Percentiles rank a stretch among this genome's conserved stretches.
Evolutionary conservation across 495 filamentous ascomycete genomes (phyloP).

Genomic region (Penicillium cosmopolitanum): DNA sequence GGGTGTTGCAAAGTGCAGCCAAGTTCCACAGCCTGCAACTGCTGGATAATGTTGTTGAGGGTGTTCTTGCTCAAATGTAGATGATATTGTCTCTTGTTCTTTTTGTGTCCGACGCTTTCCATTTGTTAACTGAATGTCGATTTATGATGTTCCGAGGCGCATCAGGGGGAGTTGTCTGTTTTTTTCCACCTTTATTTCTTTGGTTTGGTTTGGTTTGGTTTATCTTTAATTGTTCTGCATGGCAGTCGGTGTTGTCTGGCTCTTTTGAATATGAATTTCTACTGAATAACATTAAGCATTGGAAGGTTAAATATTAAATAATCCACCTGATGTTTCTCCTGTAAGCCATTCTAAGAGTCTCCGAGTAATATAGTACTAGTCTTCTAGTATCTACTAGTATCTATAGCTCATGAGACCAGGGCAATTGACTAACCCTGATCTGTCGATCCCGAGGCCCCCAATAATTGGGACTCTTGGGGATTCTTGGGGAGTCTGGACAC

Average conservation of each 20-base stretch:
- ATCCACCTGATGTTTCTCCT: too few species aligned
- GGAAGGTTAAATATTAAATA: too few species aligned
- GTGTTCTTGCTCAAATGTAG: slow-evolving; percentile 50
- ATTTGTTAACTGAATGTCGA: slow-evolving; percentile 4
- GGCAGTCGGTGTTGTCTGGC: slow-evolving; percentile 12
- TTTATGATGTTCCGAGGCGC: not conserved
- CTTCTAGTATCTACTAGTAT: too few species aligned
- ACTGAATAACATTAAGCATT: not conserved
- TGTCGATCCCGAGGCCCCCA: slow-evolving; percentile 5
- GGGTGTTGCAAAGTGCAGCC: slow-evolving; percentile 73
- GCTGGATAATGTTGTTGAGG: slow-evolving; percentile 72
- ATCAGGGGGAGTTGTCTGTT: not conserved
- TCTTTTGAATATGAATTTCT: not conserved
- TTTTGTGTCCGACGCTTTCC: slow-evolving; percentile 16
- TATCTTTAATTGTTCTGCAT: slow-evolving; percentile 10
- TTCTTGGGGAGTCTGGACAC: not conserved
- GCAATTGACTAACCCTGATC: not conserved
- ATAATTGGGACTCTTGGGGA: too few species aligned
- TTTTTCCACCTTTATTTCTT: not conserved
- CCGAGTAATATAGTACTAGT: too few species aligned
- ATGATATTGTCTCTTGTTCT: slow-evolving; percentile 14
- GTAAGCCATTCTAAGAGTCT: too few species aligned
- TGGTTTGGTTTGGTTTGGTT: not conserved
- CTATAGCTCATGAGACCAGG: too few species aligned
- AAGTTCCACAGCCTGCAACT: slow-evolving; percentile 79